Evolutionary conservation across 2,329 filamentous ascomycete species (phyloP).

Genomic region (Penicillium decumbens): DNA sequence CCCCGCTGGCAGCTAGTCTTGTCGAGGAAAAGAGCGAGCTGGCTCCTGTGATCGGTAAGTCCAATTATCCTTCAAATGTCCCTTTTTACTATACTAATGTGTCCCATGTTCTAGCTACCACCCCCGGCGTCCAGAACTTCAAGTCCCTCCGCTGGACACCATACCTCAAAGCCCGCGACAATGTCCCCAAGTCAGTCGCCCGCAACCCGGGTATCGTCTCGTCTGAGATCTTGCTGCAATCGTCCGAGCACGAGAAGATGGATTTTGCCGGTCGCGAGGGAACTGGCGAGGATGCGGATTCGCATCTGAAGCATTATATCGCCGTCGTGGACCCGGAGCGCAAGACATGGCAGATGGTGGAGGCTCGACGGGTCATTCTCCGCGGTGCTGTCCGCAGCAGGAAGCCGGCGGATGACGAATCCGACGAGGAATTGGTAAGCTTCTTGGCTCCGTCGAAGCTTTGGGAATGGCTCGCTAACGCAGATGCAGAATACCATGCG

Average conservation of each 20-base stretch:
- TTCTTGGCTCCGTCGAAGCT: neutral
- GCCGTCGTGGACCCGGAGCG: constrained; percentile 55
- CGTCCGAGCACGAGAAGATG: constrained; percentile 56
- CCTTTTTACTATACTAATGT: neutral
- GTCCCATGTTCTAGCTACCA: constrained; percentile 26
- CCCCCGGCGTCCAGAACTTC: constrained; percentile 32
- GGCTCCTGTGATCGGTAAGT: constrained; percentile 50
- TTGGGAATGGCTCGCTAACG: constrained; percentile 7
- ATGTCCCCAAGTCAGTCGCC: constrained; percentile 27
- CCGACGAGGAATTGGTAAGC: constrained; percentile 30
- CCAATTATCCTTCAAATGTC: neutral
- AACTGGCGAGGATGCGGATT: constrained; percentile 48
- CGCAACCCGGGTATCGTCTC: constrained; percentile 36
- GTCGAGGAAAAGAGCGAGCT: constrained; percentile 46
- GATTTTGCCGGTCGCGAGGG: constrained; percentile 54
- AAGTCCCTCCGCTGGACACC: constrained; percentile 34
- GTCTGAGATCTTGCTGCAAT: constrained; percentile 56
- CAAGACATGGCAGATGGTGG: constrained; percentile 51
- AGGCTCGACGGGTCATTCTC: constrained; percentile 54
- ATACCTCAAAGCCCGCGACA: constrained; percentile 50
- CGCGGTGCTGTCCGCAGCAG: constrained; percentile 44
- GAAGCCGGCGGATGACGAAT: constrained; percentile 27
- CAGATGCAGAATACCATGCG: constrained; percentile 34
- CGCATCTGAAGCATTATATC: constrained; percentile 56
- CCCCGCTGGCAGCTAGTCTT: constrained; percentile 44